Percentiles rank a stretch among this genome's conserved stretches.
phyloP scores from a whole-genome alignment of 164 flowering plant species.

The Protea cynaroides region DNA sequence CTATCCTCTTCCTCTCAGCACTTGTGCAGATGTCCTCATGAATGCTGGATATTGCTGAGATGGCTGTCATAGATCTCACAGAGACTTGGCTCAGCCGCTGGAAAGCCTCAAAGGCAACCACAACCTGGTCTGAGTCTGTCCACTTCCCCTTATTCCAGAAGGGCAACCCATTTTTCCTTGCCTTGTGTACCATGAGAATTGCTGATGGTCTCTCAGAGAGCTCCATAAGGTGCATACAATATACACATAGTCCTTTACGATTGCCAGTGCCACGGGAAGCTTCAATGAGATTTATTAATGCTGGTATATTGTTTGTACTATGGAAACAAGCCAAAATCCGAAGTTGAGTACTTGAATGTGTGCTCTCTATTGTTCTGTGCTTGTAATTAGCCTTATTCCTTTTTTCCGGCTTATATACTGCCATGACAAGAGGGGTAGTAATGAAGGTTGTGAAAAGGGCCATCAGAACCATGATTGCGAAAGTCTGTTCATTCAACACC shows the following conservation, averaged over 20 bases:
- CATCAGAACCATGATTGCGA: constrained; percentile 66
- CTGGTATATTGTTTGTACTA: constrained; percentile 42
- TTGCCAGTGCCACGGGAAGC: constrained; percentile 42
- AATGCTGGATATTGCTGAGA: constrained; percentile 41
- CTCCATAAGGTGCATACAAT: constrained; percentile 63
- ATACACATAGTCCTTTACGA: constrained; percentile 33
- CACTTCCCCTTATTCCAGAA: constrained; percentile 45
- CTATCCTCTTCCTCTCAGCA: constrained; percentile 43
- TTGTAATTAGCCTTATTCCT: constrained; percentile 32
- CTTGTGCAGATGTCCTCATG: constrained; percentile 65
- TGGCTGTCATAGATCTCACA: constrained; percentile 57
- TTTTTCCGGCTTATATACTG: constrained; percentile 56
- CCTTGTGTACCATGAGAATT: constrained; percentile 67
- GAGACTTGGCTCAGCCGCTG: constrained; percentile 48
- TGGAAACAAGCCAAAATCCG: constrained; percentile 60
- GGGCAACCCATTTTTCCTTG: constrained; percentile 61
- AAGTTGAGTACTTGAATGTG: constrained; percentile 29
- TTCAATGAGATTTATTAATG: constrained; percentile 59
- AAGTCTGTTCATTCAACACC: constrained; percentile 48
- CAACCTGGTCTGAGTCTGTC: constrained; percentile 28
- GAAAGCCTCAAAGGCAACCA: constrained; percentile 59
- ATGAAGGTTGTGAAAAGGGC: constrained; percentile 71
- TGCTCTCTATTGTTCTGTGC: constrained; percentile 41
- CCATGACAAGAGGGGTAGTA: constrained; percentile 53
- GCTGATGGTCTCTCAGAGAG: constrained; percentile 74